These are phyloP conservation scores for Leucaena leucocephala DNA, from an alignment of 306 rosid genomes.

Conservation along the genomic window DNA sequence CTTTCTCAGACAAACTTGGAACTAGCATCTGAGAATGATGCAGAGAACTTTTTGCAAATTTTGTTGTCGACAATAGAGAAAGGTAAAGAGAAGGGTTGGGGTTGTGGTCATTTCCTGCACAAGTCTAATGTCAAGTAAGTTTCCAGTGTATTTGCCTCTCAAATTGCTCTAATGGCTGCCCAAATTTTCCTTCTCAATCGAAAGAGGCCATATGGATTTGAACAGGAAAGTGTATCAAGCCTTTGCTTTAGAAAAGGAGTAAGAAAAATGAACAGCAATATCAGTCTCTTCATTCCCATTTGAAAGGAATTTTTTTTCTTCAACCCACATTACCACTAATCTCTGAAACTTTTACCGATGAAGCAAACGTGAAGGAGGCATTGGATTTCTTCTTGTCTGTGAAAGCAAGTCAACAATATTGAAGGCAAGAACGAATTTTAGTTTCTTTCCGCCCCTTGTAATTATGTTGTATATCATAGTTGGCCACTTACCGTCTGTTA, in stretches of 20 bases:
- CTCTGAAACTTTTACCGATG: constrained; percentile 4
- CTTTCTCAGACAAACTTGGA: constrained; percentile 80
- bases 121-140: constrained; percentile 55
- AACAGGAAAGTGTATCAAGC: neutral
- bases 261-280: neutral
- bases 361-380: constrained; percentile 17
- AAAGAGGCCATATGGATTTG: neutral
- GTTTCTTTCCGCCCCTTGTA: neutral
- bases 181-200: neutral
- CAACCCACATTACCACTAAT: neutral
- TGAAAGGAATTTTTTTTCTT: neutral
- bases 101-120: constrained; percentile 72
- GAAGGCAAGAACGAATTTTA: neutral
- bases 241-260: neutral
- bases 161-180: constrained; percentile 12
- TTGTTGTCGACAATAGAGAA: constrained; percentile 59
- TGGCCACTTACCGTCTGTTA: neutral
- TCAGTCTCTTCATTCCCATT: neutral
- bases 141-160: neutral
- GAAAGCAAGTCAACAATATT: constrained; percentile 17
- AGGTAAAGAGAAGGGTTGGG: constrained; percentile 75
- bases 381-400: neutral
- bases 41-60: constrained; percentile 56
- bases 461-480: neutral
- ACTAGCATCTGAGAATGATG: constrained; percentile 61